Evolutionary conservation across 2,329 filamentous ascomycete genomes (phyloP), one percentile per base, ranked within the genome.

Genomic region (Trichoderma sp.): DNA sequence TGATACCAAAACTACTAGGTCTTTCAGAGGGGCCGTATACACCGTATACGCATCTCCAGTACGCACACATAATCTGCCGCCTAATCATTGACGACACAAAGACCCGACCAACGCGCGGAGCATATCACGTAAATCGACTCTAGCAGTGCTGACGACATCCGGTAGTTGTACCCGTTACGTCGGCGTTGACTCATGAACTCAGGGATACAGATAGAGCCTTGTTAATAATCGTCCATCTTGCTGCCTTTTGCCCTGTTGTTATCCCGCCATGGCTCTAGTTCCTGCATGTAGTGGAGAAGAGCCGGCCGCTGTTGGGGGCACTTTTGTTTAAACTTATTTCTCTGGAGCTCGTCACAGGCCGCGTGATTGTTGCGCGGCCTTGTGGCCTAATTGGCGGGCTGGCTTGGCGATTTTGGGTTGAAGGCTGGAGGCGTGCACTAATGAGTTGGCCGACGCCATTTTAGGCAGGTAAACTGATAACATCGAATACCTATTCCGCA

Each of bases 331-430:
- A 49, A 57, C 27, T 56, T 66, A 47, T 57, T 35, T 66, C 53
- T n/a, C 35, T 24, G 10, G 11, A 40, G 27, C 6, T 58, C 62
- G 62, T 66, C 62, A 66, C 35, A n/a, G 37, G 62, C 61, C 62
- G 62, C 62, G 62, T 66, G 52, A 57, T 66, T 66, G 62, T 47
- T 66, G 53, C 62, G 62, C 37, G 62, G 62, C 62, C 53, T 49
- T 27, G n/a, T 21, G 52, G 61, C 52, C 35, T 56, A 64, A 56
- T 52, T 31, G 37, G 40, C 27, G 27, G 61, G 61, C 10, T 56
- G 47, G 16, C 27, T 31, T 56, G 61, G 49, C 33, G 49, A 43
- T 21, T 40, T 21, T n/a, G 4, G 7, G 6, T 52, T 43, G 37
- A 40, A 43, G 40, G n/a, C 7, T 43, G 40, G 61, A 64, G 61